Base-by-base conservation (phyloP, 345 rosid species). In the Jatropha curcas region DNA sequence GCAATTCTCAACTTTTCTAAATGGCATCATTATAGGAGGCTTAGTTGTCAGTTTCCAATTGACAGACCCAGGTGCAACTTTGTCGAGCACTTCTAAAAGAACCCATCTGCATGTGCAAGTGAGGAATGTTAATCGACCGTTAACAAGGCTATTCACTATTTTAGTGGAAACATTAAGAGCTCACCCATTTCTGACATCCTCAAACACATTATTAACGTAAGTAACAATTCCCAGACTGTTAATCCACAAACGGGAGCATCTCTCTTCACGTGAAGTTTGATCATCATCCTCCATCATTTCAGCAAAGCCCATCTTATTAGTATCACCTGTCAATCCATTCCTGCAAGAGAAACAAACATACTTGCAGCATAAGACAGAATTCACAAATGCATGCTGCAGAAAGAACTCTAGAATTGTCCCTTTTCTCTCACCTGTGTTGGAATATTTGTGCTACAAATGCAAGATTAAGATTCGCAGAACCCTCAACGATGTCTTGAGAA, bases 281-380 rank as follows among this genome's bases (percentile, higher is more conserved):
- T 76, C 86, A 83, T 95, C 99, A 80, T 95, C 99, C 7, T 93
- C 89, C 98, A 95, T 92, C 99, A 95, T 95, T 83, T 92, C 99
- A 65, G 99, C 94, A 70, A 85, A 91, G 63, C 96, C 81, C 45
- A 84, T 70, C 77, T 91, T 95, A 60, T 74, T 74, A 84, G 57
- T 88, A 63, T 91, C 96, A 57, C 62, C 80, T 5, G 94, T 69
- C 75, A 95, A 81, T 55, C 98, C 99, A 85, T 93, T 95, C 89
- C 99, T 91, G 90, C 77, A 82, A 76, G 70, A 72, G 70, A 63
- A 65, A 28, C 27, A 58, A 48, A 16, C 41, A 64, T 13, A 37
- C 51, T 5, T 31, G 33, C 20, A 11, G 19, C 22, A 65, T 46
- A 46, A 65, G n/a, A 60, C 55, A 30, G 13, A 51, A 48, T 37